A percentile compares a stretch with the other conserved stretches of the same genome.
These are phyloP conservation scores for Casuarina equisetifolia DNA, from an alignment of 306 rosid genomes.

Conservation along the genomic window DNA sequence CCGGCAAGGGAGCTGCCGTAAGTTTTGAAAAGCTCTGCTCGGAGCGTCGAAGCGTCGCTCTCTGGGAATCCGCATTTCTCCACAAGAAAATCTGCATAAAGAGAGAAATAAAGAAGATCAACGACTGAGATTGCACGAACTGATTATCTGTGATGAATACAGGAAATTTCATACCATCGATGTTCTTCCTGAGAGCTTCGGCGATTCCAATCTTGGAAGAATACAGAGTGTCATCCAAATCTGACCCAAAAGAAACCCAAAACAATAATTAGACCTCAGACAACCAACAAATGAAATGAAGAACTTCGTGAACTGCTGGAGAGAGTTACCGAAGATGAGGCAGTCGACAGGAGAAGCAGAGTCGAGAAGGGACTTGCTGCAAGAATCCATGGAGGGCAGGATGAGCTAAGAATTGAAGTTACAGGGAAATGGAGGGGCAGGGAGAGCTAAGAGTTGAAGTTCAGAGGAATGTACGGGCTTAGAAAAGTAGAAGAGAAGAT, in stretches of 20 bases:
- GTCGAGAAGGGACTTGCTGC: constrained; percentile 5
- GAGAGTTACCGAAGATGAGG: constrained; percentile 53
- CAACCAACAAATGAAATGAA: neutral
- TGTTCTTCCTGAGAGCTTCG: constrained; percentile 60
- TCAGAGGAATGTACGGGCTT: neutral
- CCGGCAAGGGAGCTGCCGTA: constrained; percentile 96
- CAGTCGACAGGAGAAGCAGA: constrained; percentile 43
- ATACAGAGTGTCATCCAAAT: constrained; percentile 88
- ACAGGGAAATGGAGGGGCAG: neutral
- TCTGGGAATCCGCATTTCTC: constrained; percentile 71
- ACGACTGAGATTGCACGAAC: neutral
- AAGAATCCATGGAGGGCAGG: constrained; percentile 36
- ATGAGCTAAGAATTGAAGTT: neutral
- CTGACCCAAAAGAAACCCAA: constrained; percentile 28
- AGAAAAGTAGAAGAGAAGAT: neutral
- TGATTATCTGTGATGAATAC: neutral
- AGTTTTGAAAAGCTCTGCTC: constrained; percentile 74
- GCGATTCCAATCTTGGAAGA: constrained; percentile 58
- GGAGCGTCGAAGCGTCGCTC: constrained; percentile 53
- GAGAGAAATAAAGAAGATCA: neutral
- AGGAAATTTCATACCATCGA: constrained; percentile 43
- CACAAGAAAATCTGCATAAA: constrained; percentile 46
- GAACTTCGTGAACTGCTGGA: neutral
- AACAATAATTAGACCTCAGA: neutral
- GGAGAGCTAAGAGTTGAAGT: neutral